Evolutionary conservation across 352 stramenopile species (phyloP), one percentile per base, ranked within the genome.

Genomic region (Pythium brassicae): DNA sequence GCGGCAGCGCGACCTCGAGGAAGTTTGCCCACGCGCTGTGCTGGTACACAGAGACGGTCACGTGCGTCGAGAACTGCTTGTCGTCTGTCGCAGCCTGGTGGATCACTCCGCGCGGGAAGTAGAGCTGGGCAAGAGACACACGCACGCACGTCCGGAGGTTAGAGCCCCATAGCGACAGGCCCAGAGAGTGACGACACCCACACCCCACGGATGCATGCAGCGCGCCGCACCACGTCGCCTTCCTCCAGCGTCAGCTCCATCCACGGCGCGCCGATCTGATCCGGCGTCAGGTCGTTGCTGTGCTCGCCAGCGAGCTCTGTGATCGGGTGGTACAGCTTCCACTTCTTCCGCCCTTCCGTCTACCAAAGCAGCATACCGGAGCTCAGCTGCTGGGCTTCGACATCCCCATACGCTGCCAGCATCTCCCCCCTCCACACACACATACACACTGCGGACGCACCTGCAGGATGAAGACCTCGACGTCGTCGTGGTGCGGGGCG

Each of bases 21-120:
- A 95, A 95, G 61, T 95, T 94, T 10, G 82, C 82, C 86, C 86
- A 95, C 19, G 86, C 87, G 44, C 85, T 88, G 70, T 93, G 86
- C 59, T 95, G 86, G 53, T 95, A 95, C n/a, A 92, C 76, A 0
- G 83, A 94, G 46, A 95, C 81, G 1, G 86, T 94, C 56, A 95
- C 80, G 59, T 95, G 86, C 20, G 86, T 95, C 15, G 86, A 95
- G 54, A 95, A 94, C 52, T 84, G 44, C 34, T 77, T 69, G 22
- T 87, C 65, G 40, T 88, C 76, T 27, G 86, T 94, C 43, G 64
- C 87, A 22, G 86, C 86, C 62, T 95, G 72, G 55, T 95, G 86
- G 20, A 95, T 63, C 23, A 91, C 76, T 4, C 83, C 86, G 40
- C 86, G 79, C 15, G 86, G 83, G 50, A 95, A 93, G 69, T 95